Evolutionary conservation across 306 rosid genomes (phyloP), one percentile per base, ranked within the genome.

Genomic region (Vachellia collinsii): DNA sequence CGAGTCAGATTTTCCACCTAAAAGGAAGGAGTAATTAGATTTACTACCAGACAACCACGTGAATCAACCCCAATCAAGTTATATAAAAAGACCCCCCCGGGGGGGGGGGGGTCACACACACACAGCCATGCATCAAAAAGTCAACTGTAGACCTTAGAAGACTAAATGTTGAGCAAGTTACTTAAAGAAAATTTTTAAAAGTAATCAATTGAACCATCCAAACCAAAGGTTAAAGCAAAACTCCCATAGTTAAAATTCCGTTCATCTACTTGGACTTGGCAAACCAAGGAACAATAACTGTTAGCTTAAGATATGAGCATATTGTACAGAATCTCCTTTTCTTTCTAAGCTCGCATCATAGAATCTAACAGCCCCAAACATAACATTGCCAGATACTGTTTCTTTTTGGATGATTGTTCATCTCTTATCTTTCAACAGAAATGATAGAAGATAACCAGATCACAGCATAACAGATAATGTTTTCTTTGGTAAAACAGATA

Each of bases 1-100:
- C 91, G 93, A 77, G 96, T 85, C 80, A 93, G 93, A 89, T 53
- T 91, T 89, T 95, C 98, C 84, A 93, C 99, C 99, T 95, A 75
- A 72, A 69, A 79, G 64, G 29, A 25, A 61, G 61, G 72, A 48
- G 68, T 77, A 38, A 83, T 78, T 42, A 88, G 79, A 70, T 64
- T 62, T 41, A 82, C 25, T 77, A 62, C 80, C 72, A 76, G 65
- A 77, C 48, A 84, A 86, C 70, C 72, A 59, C 58, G 69, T 23
- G 76, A 42, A 43, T 54, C 58, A 67, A 48, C 73, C 81, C 76
- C 74, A 70, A 41, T 74, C 39, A 25, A 47, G 41, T 13, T 63
- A 58, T 72, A 11, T 12, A 11, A 58, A 58, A 70, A 23, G 25
- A 20, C 3, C 43, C 43, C 1, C 34, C 34, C 34, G 2, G 3